These are phyloP conservation scores for Lactarius vividus DNA, from an alignment of 768 basidiomycete species.

Conservation along the genomic window DNA sequence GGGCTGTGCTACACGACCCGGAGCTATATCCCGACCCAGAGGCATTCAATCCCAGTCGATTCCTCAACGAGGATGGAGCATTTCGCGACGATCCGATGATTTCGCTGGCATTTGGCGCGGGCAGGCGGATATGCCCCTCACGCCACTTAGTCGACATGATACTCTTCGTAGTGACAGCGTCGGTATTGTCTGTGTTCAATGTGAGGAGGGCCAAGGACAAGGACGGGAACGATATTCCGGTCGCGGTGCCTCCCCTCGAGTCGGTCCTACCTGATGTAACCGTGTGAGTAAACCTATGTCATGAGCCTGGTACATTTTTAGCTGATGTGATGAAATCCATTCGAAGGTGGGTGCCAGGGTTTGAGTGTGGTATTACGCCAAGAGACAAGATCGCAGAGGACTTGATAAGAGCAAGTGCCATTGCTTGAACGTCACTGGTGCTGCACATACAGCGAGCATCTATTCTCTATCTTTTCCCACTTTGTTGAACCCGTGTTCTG, in stretches of 20 bases:
- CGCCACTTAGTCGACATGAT: not conserved
- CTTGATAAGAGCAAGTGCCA: not conserved
- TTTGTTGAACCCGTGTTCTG: not conserved
- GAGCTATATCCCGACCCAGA: conserved; percentile 32
- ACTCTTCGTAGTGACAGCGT: not conserved
- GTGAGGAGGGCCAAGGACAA: conserved; percentile 13
- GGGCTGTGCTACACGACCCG: conserved; percentile 27
- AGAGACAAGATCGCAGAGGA: not conserved
- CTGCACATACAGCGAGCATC: not conserved
- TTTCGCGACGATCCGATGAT: not conserved
- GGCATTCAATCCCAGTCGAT: conserved; percentile 32
- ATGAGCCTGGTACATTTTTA: not conserved
- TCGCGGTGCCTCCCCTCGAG: not conserved
- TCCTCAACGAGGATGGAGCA: conserved; percentile 18
- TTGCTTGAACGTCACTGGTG: not conserved
- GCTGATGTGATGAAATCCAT: not conserved
- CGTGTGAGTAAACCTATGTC: not conserved
- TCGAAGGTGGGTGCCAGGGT: not conserved
- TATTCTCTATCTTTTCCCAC: not conserved
- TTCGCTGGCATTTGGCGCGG: not conserved
- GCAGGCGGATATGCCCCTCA: not conserved
- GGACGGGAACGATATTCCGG: not conserved
- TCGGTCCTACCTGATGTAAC: not conserved
- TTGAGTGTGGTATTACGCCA: not conserved
- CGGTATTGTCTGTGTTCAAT: conserved; percentile 16